These are phyloP conservation scores for Gomphus sp. DNA, from an alignment of 1,284 basidiomycete species.

Conservation along the genomic window DNA sequence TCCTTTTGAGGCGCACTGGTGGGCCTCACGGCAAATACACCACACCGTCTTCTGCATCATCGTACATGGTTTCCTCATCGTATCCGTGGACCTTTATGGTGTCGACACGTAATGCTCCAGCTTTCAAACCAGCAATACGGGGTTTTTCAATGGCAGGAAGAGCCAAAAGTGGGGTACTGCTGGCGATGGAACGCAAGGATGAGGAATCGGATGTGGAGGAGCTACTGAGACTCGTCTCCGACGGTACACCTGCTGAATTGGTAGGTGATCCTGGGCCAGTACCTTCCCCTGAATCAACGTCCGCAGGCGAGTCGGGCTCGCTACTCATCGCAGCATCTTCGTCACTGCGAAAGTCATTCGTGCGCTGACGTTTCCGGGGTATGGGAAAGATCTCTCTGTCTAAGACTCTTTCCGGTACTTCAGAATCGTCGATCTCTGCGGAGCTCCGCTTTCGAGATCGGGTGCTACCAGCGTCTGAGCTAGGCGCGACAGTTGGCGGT, in stretches of 20 bases:
- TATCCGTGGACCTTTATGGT: not conserved
- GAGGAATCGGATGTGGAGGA: conserved; percentile 9
- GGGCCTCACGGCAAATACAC: not conserved
- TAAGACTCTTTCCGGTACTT: not conserved
- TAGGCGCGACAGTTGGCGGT: not conserved
- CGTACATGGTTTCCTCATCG: conserved; percentile 2
- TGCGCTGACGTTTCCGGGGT: conserved; percentile 8
- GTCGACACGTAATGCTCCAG: not conserved
- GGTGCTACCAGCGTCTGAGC: conserved; percentile 1
- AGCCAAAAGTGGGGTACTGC: not conserved
- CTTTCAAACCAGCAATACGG: not conserved
- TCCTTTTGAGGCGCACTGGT: not conserved
- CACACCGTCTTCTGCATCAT: not conserved
- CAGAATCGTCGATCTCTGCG: conserved; percentile 1
- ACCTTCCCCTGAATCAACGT: not conserved
- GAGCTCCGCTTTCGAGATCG: conserved; percentile 9
- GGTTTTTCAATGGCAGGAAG: not conserved
- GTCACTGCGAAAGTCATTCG: not conserved
- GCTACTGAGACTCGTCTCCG: conserved; percentile 3
- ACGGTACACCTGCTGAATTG: conserved; percentile 1
- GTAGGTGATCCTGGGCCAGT: conserved; percentile 1
- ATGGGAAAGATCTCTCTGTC: not conserved
- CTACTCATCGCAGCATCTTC: conserved; percentile 9
- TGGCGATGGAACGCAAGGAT: not conserved
- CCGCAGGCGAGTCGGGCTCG: not conserved